phyloP scores from a whole-genome alignment of 805 yeast species.

The Zygoascus biomembranicola region DNA sequence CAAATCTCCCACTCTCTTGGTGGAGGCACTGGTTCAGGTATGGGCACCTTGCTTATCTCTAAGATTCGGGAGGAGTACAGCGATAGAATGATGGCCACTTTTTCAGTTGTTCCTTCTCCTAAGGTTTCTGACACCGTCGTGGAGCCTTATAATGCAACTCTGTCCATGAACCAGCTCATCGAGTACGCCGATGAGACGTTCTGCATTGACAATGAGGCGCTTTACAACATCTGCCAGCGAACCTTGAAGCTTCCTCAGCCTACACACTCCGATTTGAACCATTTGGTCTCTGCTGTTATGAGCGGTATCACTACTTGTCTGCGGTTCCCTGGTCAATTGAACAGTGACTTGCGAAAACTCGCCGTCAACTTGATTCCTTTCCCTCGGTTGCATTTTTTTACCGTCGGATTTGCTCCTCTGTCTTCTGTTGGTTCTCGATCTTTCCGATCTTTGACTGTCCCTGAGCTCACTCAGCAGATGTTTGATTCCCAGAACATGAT shows the following conservation, averaged over 20 bases:
- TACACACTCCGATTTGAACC: constrained; percentile 67
- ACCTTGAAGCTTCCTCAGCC: constrained; percentile 79
- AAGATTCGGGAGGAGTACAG: constrained; percentile 88
- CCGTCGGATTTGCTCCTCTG: constrained; percentile 92
- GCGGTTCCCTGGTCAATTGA: constrained; percentile 92
- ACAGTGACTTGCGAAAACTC: constrained; percentile 84
- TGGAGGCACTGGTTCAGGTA: constrained; percentile 96
- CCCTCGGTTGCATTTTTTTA: constrained; percentile 91
- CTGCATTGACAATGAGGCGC: constrained; percentile 92
- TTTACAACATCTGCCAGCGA: constrained; percentile 80
- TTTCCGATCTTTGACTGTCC: constrained; percentile 77
- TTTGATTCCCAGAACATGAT: constrained; percentile 89
- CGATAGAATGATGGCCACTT: constrained; percentile 94
- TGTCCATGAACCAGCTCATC: constrained; percentile 84
- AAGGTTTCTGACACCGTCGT: constrained; percentile 89
- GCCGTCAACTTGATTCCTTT: constrained; percentile 93
- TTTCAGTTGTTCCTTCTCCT: constrained; percentile 88
- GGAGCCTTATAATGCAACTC: constrained; percentile 90
- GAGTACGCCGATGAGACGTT: constrained; percentile 89
- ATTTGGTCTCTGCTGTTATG: constrained; percentile 83
- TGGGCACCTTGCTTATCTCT: constrained; percentile 83
- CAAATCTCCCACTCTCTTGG: constrained; percentile 78
- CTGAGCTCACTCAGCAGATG: constrained; percentile 90
- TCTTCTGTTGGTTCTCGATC: constrained; percentile 73
- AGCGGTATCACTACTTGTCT: constrained; percentile 91